Conservation (phyloP, 768 basidiomycete species). For the Porpolomopsis calyptriformis region DNA sequence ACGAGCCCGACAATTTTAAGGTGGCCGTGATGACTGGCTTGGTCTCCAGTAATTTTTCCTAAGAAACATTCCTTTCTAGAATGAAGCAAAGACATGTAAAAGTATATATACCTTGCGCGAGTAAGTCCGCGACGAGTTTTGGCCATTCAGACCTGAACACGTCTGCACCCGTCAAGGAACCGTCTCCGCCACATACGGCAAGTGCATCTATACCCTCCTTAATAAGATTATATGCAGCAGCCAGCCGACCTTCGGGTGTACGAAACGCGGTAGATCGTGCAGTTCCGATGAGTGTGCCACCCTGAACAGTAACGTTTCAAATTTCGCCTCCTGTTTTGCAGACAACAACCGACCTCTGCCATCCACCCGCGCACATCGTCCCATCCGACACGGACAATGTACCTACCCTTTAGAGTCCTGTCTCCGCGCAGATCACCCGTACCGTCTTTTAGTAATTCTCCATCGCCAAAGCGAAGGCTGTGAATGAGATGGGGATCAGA, state of each 20-base stretch:
- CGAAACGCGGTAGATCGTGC: conserved; percentile 80
- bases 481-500: conserved; percentile 39
- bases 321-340: background rate
- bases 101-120: conserved; percentile 37
- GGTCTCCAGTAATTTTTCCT: conserved; percentile 69
- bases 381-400: conserved; percentile 95
- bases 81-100: background rate
- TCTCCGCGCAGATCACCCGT: conserved; percentile 64
- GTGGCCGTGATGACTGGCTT: conserved; percentile 63
- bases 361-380: conserved; percentile 97
- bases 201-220: conserved; percentile 96
- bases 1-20: conserved; percentile 97
- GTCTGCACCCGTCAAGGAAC: conserved; percentile 93
- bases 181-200: conserved; percentile 96
- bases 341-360: conserved; percentile 48
- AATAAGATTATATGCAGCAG: conserved; percentile 84
- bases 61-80: background rate
- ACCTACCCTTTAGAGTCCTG: conserved; percentile 74
- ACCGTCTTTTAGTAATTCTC: conserved; percentile 65
- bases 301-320: conserved; percentile 31
- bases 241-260: conserved; percentile 76
- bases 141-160: conserved; percentile 94
- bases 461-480: conserved; percentile 78
- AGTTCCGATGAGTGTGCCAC: conserved; percentile 94
- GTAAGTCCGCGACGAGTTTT: conserved; percentile 59